phyloP scores from a whole-genome alignment of 148 eudicot genomes.

The Rhododendron simsii region DNA sequence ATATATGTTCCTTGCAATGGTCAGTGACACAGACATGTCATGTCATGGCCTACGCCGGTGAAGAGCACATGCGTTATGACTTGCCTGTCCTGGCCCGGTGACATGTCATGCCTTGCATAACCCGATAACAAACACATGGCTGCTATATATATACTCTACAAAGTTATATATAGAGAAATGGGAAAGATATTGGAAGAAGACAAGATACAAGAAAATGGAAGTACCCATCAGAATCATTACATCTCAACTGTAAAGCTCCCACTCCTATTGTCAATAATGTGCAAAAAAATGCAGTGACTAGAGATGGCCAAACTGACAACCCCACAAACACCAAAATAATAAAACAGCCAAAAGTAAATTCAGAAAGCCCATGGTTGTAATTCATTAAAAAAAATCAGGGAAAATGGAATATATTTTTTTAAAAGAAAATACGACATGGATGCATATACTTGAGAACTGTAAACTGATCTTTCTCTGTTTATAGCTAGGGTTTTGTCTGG shows the following conservation, averaged over 20 bases:
- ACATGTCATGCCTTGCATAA: no score
- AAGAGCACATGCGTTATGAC: no score
- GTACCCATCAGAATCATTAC: conserved; percentile 6
- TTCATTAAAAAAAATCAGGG: conserved; percentile 7
- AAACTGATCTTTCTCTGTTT: conserved; percentile 15
- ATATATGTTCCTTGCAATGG: no score
- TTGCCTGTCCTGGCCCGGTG: no score
- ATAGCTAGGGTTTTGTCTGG: conserved; percentile 24
- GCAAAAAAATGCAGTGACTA: conserved; percentile 8
- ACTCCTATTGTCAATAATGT: conserved; percentile 11
- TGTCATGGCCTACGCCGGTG: no score
- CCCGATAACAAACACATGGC: no score
- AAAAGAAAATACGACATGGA: conserved; percentile 20
- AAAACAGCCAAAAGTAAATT: conserved; percentile 2
- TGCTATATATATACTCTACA: background rate
- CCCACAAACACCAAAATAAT: conserved; percentile 10
- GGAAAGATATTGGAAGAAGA: background rate
- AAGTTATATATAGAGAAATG: background rate
- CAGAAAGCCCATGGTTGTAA: background rate
- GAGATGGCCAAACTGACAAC: conserved; percentile 27
- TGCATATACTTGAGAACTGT: conserved; percentile 22
- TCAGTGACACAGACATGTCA: no score
- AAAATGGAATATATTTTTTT: conserved; percentile 4
- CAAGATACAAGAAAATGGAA: conserved; percentile 9
- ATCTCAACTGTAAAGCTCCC: conserved; percentile 15